Evolutionary conservation across 176 grass and related monocot species (phyloP).

Genomic region (Musa beccarii): DNA sequence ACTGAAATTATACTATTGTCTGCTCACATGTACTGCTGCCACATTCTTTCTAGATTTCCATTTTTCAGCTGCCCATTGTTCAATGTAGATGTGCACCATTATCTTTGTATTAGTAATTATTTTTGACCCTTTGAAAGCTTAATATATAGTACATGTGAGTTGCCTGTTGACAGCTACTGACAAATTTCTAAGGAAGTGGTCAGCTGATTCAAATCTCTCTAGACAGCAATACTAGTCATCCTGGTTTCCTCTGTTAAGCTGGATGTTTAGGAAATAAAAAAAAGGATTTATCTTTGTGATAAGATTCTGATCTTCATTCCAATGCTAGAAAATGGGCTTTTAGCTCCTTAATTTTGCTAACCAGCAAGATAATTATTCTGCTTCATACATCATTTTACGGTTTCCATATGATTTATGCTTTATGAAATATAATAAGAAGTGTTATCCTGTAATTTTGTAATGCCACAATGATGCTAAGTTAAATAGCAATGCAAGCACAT

Average conservation of each 20-base stretch:
- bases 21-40: background rate
- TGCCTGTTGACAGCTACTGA: background rate
- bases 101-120: background rate
- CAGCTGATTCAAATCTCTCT: background rate
- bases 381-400: too few relatives aligned
- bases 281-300: background rate
- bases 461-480: background rate
- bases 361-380: too few relatives aligned
- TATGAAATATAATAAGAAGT: too few relatives aligned
- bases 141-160: background rate
- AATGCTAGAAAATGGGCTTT: background rate
- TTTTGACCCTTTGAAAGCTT: background rate
- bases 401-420: too few relatives aligned
- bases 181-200: background rate
- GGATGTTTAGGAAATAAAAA: background rate
- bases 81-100: background rate
- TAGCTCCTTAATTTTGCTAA: background rate
- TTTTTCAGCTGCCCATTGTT: background rate
- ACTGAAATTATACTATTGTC: background rate
- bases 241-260: background rate
- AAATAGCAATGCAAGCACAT: background rate
- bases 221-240: background rate
- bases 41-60: background rate
- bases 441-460: background rate
- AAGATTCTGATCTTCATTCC: background rate